Percentiles rank a stretch among this genome's conserved stretches.
Conservation (phyloP, 2,329 filamentous ascomycete species). For the Colletotrichum agaves region DNA sequence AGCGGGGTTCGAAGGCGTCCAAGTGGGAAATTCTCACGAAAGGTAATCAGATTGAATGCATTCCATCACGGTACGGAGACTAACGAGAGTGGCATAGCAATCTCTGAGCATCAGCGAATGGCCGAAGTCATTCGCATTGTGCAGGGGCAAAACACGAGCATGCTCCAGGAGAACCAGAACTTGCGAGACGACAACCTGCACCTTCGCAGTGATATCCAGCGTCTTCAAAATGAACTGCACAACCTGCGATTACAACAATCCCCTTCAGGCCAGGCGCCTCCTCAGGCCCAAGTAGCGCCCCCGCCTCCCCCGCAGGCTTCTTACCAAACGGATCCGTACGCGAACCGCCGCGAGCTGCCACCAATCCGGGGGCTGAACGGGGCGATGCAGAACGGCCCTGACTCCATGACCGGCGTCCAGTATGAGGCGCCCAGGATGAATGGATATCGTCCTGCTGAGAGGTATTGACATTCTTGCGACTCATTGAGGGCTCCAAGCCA, state of each 20-base stretch:
- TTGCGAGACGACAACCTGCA: conserved; percentile 61
- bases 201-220: conserved; percentile 59
- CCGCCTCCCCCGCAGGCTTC: conserved; percentile 42
- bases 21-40: conserved; percentile 92
- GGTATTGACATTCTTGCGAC: conserved; percentile 43
- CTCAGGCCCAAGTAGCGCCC: conserved; percentile 24
- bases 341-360: conserved; percentile 62
- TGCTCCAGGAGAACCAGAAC: conserved; percentile 57
- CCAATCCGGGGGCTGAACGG: conserved; percentile 65
- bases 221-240: conserved; percentile 52
- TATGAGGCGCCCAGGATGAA: conserved; percentile 64
- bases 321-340: conserved; percentile 46
- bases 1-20: conserved; percentile 84
- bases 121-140: conserved; percentile 59
- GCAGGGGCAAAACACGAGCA: conserved; percentile 56
- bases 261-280: conserved; percentile 40
- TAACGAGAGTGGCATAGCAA: conserved; percentile 56
- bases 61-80: neutral
- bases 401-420: conserved; percentile 75
- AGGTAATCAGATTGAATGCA: conserved; percentile 66
- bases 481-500: neutral
- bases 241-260: conserved; percentile 42
- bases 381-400: conserved; percentile 56
- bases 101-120: conserved; percentile 69
- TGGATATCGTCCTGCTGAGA: conserved; percentile 56